Conservation (phyloP, 2,329 filamentous ascomycete species). For the Tolypocladium tropicale region DNA sequence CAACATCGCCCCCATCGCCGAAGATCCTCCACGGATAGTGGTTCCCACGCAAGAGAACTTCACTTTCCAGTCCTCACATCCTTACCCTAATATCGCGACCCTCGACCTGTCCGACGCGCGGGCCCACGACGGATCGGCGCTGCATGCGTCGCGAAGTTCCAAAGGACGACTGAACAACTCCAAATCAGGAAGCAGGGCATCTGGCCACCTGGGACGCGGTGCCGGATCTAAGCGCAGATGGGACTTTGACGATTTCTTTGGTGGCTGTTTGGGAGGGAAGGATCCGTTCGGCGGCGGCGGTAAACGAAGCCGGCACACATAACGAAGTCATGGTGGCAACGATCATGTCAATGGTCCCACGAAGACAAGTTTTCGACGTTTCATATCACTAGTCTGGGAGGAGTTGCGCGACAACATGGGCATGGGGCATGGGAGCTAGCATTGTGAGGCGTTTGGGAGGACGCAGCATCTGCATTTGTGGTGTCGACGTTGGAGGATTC, state of each 20-base stretch:
- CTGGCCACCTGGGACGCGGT: conserved; percentile 44
- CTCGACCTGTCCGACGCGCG: conserved; percentile 46
- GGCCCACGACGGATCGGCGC: conserved; percentile 25
- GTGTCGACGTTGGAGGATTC: conserved; percentile 1
- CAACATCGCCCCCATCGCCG: conserved; percentile 13
- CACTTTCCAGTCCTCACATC: conserved; percentile 56
- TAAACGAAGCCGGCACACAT: conserved; percentile 41
- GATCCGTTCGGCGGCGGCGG: conserved; percentile 41
- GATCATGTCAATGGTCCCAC: conserved; percentile 3
- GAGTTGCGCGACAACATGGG: conserved; percentile 18
- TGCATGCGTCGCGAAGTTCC: conserved; percentile 14
- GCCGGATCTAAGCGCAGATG: conserved; percentile 65
- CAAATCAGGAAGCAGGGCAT: conserved; percentile 15
- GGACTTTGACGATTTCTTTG: conserved; percentile 67
- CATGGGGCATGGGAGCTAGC: conserved; percentile 23
- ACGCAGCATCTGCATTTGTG: conserved; percentile 15
- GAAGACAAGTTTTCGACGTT: conserved; percentile 2
- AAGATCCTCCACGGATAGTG: conserved; percentile 27
- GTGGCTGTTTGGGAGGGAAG: conserved; percentile 54
- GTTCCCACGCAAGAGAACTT: conserved; percentile 53
- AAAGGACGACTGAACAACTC: conserved; percentile 17
- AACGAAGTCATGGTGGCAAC: conserved; percentile 7
- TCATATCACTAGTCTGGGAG: conserved; percentile 6
- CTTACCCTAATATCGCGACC: conserved; percentile 51
- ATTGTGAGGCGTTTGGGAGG: conserved; percentile 26